Evolutionary conservation across 805 yeast species (phyloP).

Genomic region (Torulaspora maleeae): DNA sequence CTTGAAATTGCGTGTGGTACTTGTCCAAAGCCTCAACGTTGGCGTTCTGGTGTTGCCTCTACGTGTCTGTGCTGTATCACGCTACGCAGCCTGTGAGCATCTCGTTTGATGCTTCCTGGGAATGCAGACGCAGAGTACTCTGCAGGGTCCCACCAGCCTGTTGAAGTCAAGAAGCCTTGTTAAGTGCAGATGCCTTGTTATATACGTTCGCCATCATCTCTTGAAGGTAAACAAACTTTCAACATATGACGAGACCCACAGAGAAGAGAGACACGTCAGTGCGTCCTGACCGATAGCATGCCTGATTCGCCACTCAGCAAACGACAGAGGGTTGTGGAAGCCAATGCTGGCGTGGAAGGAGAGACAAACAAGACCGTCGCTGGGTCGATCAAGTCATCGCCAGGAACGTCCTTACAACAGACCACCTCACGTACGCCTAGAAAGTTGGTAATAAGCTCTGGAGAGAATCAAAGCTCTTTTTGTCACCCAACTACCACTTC

Average conservation of each 20-base stretch:
- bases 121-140: too few relatives aligned
- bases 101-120: too few relatives aligned
- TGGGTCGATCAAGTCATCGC: constrained; percentile 8
- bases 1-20: too few relatives aligned
- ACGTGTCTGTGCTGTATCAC: too few relatives aligned
- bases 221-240: constrained; percentile 7
- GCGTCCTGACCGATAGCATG: background rate
- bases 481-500: constrained; percentile 23
- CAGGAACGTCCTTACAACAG: constrained; percentile 3
- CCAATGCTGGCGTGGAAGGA: background rate
- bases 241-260: background rate
- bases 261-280: background rate
- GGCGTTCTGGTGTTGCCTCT: too few relatives aligned
- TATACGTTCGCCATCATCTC: background rate
- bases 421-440: constrained; percentile 24
- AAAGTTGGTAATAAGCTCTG: constrained; percentile 25
- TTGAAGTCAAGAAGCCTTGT: background rate
- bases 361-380: background rate
- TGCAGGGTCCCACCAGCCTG: too few relatives aligned
- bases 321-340: constrained; percentile 15
- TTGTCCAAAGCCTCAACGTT: too few relatives aligned
- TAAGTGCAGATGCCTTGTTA: constrained; percentile 14
- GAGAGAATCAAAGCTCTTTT: constrained; percentile 21
- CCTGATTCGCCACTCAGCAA: constrained; percentile 22
- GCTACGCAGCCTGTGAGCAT: too few relatives aligned